Evolutionary conservation across 305 asterid species (phyloP).

Genomic region (Plantago lanceolata): DNA sequence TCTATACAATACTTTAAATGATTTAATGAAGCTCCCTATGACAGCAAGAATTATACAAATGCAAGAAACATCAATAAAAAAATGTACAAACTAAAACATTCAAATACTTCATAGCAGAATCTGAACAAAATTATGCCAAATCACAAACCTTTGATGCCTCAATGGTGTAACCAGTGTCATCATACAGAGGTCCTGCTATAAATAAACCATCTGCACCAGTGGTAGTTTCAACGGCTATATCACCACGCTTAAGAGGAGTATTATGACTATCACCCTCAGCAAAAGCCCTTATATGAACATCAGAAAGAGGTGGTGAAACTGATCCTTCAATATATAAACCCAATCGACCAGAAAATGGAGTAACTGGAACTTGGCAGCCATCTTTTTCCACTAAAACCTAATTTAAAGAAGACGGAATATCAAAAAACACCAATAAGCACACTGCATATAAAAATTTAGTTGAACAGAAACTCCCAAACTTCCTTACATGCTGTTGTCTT

Average conservation of each 20-base stretch:
- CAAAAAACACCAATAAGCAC: conserved; percentile 18
- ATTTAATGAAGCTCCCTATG: too few species aligned
- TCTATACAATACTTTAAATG: not conserved
- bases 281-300: conserved; percentile 60
- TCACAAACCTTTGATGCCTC: conserved; percentile 86
- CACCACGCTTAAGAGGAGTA: conserved; percentile 63
- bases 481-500: conserved; percentile 65
- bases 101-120: conserved; percentile 12
- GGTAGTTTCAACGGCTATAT: conserved; percentile 59
- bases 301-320: conserved; percentile 82
- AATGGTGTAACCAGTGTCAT: conserved; percentile 59
- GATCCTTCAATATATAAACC: conserved; percentile 93
- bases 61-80: conserved; percentile 1
- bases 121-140: conserved; percentile 20
- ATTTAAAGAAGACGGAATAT: conserved; percentile 28
- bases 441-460: conserved; percentile 16
- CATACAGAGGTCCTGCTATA: conserved; percentile 91
- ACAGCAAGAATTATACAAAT: not conserved
- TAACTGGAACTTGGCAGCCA: conserved; percentile 78
- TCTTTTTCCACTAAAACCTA: conserved; percentile 64
- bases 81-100: conserved; percentile 17
- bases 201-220: conserved; percentile 67
- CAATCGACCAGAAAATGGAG: conserved; percentile 68
- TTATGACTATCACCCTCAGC: conserved; percentile 58
- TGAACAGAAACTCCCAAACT: conserved; percentile 24